These are phyloP conservation scores for Rhynchosporium agropyri DNA, from an alignment of 2,329 filamentous ascomycete species.

Conservation along the genomic window DNA sequence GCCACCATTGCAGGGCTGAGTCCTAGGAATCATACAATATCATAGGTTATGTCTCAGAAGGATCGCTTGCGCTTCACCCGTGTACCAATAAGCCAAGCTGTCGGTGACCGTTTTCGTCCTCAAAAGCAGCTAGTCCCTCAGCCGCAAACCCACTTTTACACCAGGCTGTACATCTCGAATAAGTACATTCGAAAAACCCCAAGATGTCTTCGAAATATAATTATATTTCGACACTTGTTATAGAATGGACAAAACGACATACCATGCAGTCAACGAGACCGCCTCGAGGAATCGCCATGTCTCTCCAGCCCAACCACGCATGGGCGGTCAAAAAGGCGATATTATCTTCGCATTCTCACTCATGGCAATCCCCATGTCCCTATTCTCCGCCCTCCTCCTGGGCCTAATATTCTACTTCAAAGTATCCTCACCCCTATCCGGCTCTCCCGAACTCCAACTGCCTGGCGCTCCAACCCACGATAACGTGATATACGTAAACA, in stretches of 20 bases:
- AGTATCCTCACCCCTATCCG: neutral
- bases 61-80: neutral
- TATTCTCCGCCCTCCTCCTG: constrained; percentile 1
- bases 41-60: constrained; percentile 1
- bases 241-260: constrained; percentile 4
- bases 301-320: neutral
- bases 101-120: neutral
- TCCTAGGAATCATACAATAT: neutral
- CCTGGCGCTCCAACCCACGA: neutral
- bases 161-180: neutral
- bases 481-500: constrained; percentile 5
- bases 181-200: neutral
- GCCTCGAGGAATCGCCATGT: neutral
- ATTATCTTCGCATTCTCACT: constrained; percentile 13
- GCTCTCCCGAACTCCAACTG: neutral
- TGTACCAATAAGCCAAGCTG: no score
- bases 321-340: constrained; percentile 1
- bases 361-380: constrained; percentile 5
- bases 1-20: neutral
- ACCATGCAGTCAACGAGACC: neutral
- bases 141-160: constrained; percentile 8
- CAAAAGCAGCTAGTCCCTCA: neutral
- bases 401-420: constrained; percentile 6
- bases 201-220: neutral
- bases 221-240: neutral